Conservation (phyloP, 2,329 filamentous ascomycete species). For the Aspergillus neoniger region DNA sequence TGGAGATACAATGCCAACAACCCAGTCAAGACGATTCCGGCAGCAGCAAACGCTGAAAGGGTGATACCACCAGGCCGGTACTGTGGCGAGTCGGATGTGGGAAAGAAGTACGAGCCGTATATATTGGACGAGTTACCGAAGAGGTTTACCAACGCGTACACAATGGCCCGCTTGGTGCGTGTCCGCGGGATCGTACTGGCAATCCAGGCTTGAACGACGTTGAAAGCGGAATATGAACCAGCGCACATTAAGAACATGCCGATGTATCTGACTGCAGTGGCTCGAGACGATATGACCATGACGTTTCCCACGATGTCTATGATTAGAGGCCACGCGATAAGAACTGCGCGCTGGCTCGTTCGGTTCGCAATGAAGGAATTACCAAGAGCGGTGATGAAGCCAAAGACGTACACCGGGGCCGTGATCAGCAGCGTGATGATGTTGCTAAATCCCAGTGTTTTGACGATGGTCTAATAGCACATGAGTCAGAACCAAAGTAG, state of each 20-base stretch:
- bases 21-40: slow-evolving; percentile 13
- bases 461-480: slow-evolving; percentile 17
- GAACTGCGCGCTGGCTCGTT: slow-evolving; percentile 16
- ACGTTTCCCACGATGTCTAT: slow-evolving; percentile 24
- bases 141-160: slow-evolving; percentile 24
- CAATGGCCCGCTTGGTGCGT: slow-evolving; percentile 23
- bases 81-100: slow-evolving; percentile 17
- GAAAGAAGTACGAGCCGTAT: slow-evolving; percentile 26
- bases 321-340: slow-evolving; percentile 22
- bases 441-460: slow-evolving; percentile 22
- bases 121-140: slow-evolving; percentile 25
- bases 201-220: slow-evolving; percentile 25
- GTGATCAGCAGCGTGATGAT: slow-evolving; percentile 24
- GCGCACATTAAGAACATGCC: slow-evolving; percentile 27
- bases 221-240: slow-evolving; percentile 24
- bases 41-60: slow-evolving; percentile 21
- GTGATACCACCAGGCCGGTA: slow-evolving; percentile 22
- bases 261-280: slow-evolving; percentile 19
- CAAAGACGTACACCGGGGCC: slow-evolving; percentile 24
- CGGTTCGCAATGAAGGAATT: slow-evolving; percentile 31
- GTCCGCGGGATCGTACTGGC: slow-evolving; percentile 26
- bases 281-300: slow-evolving; percentile 18
- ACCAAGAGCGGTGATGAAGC: slow-evolving; percentile 38
- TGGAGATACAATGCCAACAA: slow-evolving; percentile 12
- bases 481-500: neutral